phyloP scores from a whole-genome alignment of 2,329 filamentous ascomycete genomes.

The Pestalotiopsis sp. region DNA sequence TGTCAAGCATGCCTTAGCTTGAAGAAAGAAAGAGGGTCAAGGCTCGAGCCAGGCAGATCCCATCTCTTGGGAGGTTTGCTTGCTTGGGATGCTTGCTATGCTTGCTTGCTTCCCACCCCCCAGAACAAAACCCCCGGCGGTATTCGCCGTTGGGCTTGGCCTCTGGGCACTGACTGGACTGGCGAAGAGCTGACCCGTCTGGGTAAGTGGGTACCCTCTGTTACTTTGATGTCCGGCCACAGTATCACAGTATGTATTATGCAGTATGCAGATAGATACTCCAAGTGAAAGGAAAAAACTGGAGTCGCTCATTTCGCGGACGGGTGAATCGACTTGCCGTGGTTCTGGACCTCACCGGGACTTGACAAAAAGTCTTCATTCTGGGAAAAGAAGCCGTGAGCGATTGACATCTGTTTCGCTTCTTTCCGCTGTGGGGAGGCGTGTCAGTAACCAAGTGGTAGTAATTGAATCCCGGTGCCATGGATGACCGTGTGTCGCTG shows the following conservation, averaged over 20 bases:
- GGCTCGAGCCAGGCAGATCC: background rate
- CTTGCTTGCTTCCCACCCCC: background rate
- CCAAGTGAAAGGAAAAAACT: background rate
- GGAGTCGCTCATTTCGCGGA: no score
- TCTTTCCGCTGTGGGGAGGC: background rate
- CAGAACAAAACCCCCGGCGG: background rate
- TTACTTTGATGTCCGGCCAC: background rate
- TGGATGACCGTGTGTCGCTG: no score
- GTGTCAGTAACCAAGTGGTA: background rate
- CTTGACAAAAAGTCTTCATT: no score
- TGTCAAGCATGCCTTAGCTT: slow-evolving; percentile 6
- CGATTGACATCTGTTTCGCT: background rate
- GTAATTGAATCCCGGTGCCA: no score
- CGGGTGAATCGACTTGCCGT: no score
- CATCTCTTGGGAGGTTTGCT: background rate
- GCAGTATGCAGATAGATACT: background rate
- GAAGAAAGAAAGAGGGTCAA: background rate
- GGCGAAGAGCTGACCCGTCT: slow-evolving; percentile 5
- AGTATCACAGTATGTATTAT: background rate
- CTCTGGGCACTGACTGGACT: background rate
- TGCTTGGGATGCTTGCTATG: background rate
- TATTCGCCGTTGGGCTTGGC: background rate
- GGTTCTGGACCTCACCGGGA: no score
- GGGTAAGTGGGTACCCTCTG: slow-evolving; percentile 4
- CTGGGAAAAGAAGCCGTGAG: background rate